phyloP scores from a whole-genome alignment of 2,329 filamentous ascomycete species.

The Xylaria sp. region DNA sequence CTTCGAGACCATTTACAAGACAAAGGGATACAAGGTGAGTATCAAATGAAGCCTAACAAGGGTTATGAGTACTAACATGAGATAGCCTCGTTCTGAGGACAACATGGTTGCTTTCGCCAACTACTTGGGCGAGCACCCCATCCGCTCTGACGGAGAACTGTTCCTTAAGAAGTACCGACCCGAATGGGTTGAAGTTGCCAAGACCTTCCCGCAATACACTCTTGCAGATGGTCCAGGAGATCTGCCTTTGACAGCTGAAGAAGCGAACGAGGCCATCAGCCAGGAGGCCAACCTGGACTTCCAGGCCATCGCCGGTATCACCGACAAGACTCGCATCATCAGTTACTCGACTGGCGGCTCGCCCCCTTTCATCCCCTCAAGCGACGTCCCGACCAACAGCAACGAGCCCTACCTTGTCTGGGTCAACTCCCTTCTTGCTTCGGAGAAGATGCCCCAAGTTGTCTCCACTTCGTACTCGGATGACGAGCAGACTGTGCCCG shows the following conservation, averaged over 20 bases:
- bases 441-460: constrained; percentile 47
- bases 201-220: constrained; percentile 32
- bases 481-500: constrained; percentile 51
- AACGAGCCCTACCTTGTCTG: constrained; percentile 57
- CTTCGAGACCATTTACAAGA: constrained; percentile 49
- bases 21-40: constrained; percentile 43
- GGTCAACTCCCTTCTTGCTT: constrained; percentile 44
- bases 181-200: constrained; percentile 32
- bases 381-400: constrained; percentile 23
- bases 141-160: constrained; percentile 38
- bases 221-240: constrained; percentile 33
- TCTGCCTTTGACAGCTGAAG: constrained; percentile 24
- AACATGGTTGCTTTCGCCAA: constrained; percentile 43
- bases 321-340: constrained; percentile 29
- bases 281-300: constrained; percentile 31
- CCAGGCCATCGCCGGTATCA: constrained; percentile 31
- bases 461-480: constrained; percentile 55
- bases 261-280: constrained; percentile 22
- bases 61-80: neutral
- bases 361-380: constrained; percentile 29
- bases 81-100: constrained; percentile 34
- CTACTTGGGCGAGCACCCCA: constrained; percentile 43
- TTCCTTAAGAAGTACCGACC: constrained; percentile 37
- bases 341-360: constrained; percentile 33
- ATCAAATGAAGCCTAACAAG: neutral